Conservation (phyloP, 495 filamentous ascomycete genomes). For the Chaetomidium leptoderma region DNA sequence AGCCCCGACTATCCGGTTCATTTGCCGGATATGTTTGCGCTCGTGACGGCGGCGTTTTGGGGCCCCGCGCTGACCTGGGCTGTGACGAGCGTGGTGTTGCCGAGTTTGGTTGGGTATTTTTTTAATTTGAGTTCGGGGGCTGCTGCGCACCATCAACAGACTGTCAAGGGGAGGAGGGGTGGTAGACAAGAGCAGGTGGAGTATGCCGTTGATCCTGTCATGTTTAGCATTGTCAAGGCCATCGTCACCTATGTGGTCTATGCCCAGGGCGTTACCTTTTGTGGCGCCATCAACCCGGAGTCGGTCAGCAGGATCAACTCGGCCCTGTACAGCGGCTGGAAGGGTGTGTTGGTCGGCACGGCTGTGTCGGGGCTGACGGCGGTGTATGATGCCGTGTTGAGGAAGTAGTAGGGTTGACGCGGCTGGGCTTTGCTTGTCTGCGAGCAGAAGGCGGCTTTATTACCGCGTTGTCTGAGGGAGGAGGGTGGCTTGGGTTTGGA, state of each 20-base stretch:
- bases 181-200: slow-evolving; percentile 28
- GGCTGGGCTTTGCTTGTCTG: background rate
- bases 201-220: slow-evolving; percentile 72
- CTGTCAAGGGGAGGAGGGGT: slow-evolving; percentile 10
- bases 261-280: slow-evolving; percentile 61
- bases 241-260: slow-evolving; percentile 76
- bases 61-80: slow-evolving; percentile 72
- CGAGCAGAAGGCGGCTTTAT: background rate
- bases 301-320: slow-evolving; percentile 58
- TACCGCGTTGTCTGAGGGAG: background rate
- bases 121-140: slow-evolving; percentile 64
- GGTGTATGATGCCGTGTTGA: slow-evolving; percentile 79
- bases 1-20: slow-evolving; percentile 50
- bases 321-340: slow-evolving; percentile 66
- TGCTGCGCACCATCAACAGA: slow-evolving; percentile 34
- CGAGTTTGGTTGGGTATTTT: slow-evolving; percentile 71
- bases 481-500: background rate
- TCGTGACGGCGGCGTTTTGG: slow-evolving; percentile 82
- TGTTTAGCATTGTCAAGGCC: slow-evolving; percentile 83
- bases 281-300: slow-evolving; percentile 54
- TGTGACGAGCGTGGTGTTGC: slow-evolving; percentile 64
- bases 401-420: slow-evolving; percentile 48
- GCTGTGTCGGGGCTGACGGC: slow-evolving; percentile 64
- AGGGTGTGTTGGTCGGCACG: slow-evolving; percentile 66
- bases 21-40: slow-evolving; percentile 74